Base-by-base conservation (phyloP, 2,329 filamentous ascomycete species). In the Penicillium olsonii region DNA sequence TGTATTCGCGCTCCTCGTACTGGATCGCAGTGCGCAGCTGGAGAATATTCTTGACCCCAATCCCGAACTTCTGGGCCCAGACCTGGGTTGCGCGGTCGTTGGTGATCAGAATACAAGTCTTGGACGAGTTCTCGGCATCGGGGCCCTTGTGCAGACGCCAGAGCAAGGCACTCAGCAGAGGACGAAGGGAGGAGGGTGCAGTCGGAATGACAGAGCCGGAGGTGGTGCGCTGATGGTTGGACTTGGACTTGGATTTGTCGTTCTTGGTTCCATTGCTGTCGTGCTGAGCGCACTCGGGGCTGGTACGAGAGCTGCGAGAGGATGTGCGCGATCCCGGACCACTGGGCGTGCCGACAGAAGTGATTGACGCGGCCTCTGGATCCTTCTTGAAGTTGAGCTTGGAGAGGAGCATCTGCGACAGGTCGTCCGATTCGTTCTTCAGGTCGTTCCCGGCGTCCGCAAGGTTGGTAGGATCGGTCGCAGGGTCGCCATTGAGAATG, bases 61-160 rank as follows among this genome's bases (percentile, higher is more conserved):
- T 72, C 9, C 73, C 73, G 51, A 76, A 77, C 47, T 76, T 76
- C 53, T 75, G 74, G 5, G 74, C 74, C 72, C 72, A 75, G 2
- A 68, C 55, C 52, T 75, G 72, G 5, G 70, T 74, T 38, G 63
- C 61, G 11, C 68, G 71, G 42, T 76, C 72, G 42, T 76, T 76
- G 35, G 72, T 72, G 20, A 76, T 68, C 6, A 77, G 62, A 31
- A 76, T 75, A 34, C 71, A 70, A 22, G 62, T 65, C 47, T 70
- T 71, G 1, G 65, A 56, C 11, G 66, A 62, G 27, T 67, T 67
- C 5, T 65, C 58, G 11, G 67, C 62, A 45, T 67, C 62, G 11
- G 68, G 60, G 31, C 65, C 56, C 40, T 55, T 62, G 56, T 77
- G 71, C 15, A 76, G 60, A 29, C 74, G 71, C 75, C 74, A 77